Conservation (phyloP, 192 early-diverging fungal genomes). For the Gigaspora rosea region DNA sequence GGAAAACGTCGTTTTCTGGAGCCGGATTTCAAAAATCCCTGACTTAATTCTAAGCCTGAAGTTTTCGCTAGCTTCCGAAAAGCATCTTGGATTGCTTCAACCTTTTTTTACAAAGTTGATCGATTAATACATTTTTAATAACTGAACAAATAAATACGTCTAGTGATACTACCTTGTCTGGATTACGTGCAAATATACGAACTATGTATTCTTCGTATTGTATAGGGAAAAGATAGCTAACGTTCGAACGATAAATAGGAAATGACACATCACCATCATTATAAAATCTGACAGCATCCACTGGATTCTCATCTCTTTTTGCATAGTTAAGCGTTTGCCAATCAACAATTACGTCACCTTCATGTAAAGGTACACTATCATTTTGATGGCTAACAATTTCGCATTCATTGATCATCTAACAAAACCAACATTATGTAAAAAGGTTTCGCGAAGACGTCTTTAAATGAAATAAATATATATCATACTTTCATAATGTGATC, state of each 20-base stretch:
- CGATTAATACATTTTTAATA: not conserved
- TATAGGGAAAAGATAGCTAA: constrained; percentile 70
- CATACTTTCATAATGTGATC: constrained; percentile 46
- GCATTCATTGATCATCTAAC: constrained; percentile 43
- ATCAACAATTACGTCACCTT: constrained; percentile 76
- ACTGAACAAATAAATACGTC: not conserved
- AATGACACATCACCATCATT: constrained; percentile 51
- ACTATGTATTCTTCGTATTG: constrained; percentile 70
- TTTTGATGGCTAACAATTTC: constrained; percentile 65
- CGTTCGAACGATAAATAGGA: constrained; percentile 66
- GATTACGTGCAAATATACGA: constrained; percentile 65
- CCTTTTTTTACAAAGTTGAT: not conserved
- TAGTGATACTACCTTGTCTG: constrained; percentile 45
- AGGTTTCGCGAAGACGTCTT: not conserved
- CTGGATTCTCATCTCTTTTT: constrained; percentile 84
- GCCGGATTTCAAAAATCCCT: too few species aligned
- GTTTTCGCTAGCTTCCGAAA: constrained; percentile 1
- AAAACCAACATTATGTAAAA: not conserved
- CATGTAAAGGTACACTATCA: constrained; percentile 59
- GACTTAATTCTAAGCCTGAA: not conserved
- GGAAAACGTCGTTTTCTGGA: too few species aligned
- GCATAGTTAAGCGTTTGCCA: constrained; percentile 77
- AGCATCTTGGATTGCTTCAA: not conserved
- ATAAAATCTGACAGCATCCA: constrained; percentile 82
- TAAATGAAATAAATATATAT: constrained; percentile 12